Base-by-base conservation (phyloP, 2,329 filamentous ascomycete genomes). In the Fusarium lateritium region DNA sequence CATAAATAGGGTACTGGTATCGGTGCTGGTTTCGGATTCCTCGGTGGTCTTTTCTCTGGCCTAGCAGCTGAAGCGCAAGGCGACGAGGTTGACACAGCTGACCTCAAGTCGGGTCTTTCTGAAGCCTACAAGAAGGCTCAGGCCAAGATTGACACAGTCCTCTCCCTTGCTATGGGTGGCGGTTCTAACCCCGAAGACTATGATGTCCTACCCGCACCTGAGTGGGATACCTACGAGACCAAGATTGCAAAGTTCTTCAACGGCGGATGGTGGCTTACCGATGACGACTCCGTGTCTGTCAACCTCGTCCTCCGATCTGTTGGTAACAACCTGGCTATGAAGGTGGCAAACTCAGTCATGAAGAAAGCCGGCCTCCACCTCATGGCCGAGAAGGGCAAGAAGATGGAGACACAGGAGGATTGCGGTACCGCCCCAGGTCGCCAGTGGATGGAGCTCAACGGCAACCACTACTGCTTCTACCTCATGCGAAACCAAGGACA, bases 161-260 rank as follows among this genome's bases (percentile, higher is more conserved):
- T 45, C 6, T 45, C 43, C 14, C 43, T 45, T 31, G 15, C 43
- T 31, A 45, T 45, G 43, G 43, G 43, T 31, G 43, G 43, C 6
- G 43, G 43, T n/a, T 10, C 43, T 19, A 45, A 31, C 7, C 43
- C 43, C 15, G 43, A 45, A 13, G 43, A 45, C 17, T 45, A 45
- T 45, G n/a, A 45, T 31, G 43, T 45, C n/a, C 43, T 45, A 7
- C 43, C 43, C n/a, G 52, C 53, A 22, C 53, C 53, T n/a, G 40
- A 40, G 26, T 56, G 44, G 53, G 53, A 56, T 31, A 56, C 53
- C 22, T 56, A 56, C 15, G 53, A 56, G 19, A 56, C 53, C 36
- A 56, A 56, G 10, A 26, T 56, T 21, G 53, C 53, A 13, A 56
- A 56, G 22, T 56, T 56, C 42, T 56, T 56, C 34, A 56, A 56